Evolutionary conservation across 441 rosid genomes (phyloP), one percentile per base, ranked within the genome.

Genomic region (Euphorbia schlechtendalii): DNA sequence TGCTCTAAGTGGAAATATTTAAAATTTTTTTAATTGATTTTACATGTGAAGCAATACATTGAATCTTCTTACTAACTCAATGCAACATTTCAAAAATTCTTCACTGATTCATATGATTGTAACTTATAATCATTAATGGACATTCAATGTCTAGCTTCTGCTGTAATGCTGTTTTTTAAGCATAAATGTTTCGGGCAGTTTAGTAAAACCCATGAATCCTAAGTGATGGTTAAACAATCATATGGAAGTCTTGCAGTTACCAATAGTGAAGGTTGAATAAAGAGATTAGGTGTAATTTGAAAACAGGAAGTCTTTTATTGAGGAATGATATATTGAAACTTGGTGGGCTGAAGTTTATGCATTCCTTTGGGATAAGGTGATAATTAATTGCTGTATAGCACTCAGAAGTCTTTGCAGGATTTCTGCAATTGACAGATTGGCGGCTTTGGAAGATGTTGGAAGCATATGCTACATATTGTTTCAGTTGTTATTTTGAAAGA

Each of bases 41-140:
- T 7, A 49, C 48, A 60, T 49, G 20, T 36, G 45, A 36, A 58
- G 56, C 34, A 20, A 57, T 3, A 57, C 3, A 14, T 38, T 5
- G 30, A 53, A 54, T 38, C 6, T 15, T 17, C 36, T 45, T 64
- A 38, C 54, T 17, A 32, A 32, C 9, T 38, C 18, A 15, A 32
- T 55, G 46, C 24, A 34, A 25, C 40, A 18, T 60, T 68, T 52
- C 32, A 62, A 53, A 38, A 38, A 59, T 12, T 38, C 43, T 38
- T 7, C 13, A 38, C 43, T 6, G 2, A 38, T 38, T 6, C 43
- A 8, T 38, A 2, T 38, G 1, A 38, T 38, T 38, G 13, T 38
- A 38, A 49, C 40, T 59, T 49, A 6, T 5, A 51, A 67, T 3
- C 43, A 38, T 38, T 38, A 8, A 38, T 14, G 45, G 28, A 18